Evolutionary conservation across 805 yeast genomes (phyloP), one percentile per base, ranked within the genome.

Genomic region (Candida qinlingensis): DNA sequence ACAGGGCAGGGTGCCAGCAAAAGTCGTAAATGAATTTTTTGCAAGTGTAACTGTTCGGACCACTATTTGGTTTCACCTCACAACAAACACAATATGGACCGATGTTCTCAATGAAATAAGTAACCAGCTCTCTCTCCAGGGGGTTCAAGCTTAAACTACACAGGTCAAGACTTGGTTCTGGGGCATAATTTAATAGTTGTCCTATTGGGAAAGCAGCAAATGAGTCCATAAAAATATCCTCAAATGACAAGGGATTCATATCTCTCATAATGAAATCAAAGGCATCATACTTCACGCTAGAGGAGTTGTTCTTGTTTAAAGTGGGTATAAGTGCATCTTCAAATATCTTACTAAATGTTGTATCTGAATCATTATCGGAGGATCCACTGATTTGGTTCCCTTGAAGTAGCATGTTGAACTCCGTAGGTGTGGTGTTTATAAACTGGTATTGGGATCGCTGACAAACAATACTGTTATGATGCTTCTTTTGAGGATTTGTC

Each of bases 41-140:
- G n/a, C n/a, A n/a, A n/a, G n/a, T n/a, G n/a, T 53, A 48, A 28
- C 53, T 45, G 44, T 51, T 51, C 28, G 44, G 13, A 0, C 52
- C 41, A n/a, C 48, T 47, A 26, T 51, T 57, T 5, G 55, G 52
- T n/a, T 56, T 45, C 11, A 53, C 53, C n/a, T 71, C 66, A 49
- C 62, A 70, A 46, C 75, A 70, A 8, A 70, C 65, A 50, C 74
- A 70, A 31, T 58, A 54, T 0, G 76, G 76, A 19, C 69, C 69
- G 6, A 72, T 70, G 6, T 54, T 43, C 6, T 62, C 60, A 28
- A 66, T 59, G 52, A 70, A 69, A 50, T 70, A 71, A 7, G 58
- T 53, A 37, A 68, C 51, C n/a, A 67, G 52, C 6, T 46, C 48
- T 30, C 47, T 47, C 50, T 58, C 61, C 3, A 47, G 25, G 25